Base-by-base conservation (phyloP, 768 basidiomycete genomes). In the Leccinellum luteum region DNA sequence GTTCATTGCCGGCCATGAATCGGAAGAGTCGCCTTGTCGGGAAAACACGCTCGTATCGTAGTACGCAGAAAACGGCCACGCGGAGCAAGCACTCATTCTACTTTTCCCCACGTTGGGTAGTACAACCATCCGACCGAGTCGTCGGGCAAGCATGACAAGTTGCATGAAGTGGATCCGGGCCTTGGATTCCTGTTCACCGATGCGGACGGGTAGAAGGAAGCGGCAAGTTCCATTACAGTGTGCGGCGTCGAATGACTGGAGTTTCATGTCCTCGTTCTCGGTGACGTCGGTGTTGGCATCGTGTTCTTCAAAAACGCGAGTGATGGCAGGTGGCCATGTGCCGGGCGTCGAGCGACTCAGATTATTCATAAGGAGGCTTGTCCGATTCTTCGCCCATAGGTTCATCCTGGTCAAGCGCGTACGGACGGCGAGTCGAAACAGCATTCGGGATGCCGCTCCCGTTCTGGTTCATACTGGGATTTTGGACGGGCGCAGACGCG, bases 91-190 rank as follows among this genome's bases (percentile, higher is more conserved):
- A 1, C 81, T 80, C 32, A 86, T 74, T 35, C 81, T 77, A 48
- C 80, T 81, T 56, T 80, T 79, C 7, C 80, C 81, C 4, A 85
- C 83, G 57, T 83, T 82, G 3, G 85, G 85, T 5, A 87, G 75
- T 27, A 87, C 82, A 34, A 86, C 74, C 3, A 79, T 86, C 6
- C 85, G 78, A 61, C 81, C 78, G 28, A 85, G 75, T 6, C 61
- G 66, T 51, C 67, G 66, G 0, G 85, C 80, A n/a, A 86, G 79
- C 4, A 71, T 69, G 1, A 76, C 62, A 56, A 86, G 69, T 60
- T 86, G 81, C 28, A 73, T 63, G n/a, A 87, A 68, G 68, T 86
- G 85, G 8, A 78, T 65, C 19, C 81, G 77, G 1, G 82, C 81
- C 59, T 83, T 83, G 30, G 83, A 82, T 62, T 85, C 84, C 59